These are phyloP conservation scores for Capronia coronata DNA, from an alignment of 2,329 filamentous ascomycete species.

Conservation along the genomic window DNA sequence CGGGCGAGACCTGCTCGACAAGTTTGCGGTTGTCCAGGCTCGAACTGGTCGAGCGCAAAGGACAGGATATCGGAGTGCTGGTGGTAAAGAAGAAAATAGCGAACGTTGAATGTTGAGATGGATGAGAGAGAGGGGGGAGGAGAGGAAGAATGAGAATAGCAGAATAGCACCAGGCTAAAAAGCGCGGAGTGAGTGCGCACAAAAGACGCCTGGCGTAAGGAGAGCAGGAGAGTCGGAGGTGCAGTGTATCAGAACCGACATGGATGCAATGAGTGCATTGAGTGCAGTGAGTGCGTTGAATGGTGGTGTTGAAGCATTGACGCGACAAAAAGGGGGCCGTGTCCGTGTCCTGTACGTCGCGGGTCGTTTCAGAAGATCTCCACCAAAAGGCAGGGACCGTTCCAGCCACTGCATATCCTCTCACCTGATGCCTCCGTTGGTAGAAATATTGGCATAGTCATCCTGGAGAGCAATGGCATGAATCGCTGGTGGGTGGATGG, in stretches of 20 bases:
- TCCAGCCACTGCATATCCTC: conserved; percentile 1
- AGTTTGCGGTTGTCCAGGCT: conserved; percentile 7
- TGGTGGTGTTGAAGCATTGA: conserved; percentile 15
- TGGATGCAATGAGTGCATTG: no score
- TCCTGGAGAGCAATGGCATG: no score
- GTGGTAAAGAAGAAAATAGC: conserved; percentile 9
- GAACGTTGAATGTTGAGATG: neutral
- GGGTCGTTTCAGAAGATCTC: conserved; percentile 21
- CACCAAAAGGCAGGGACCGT: conserved; percentile 9
- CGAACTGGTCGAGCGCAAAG: conserved; percentile 10
- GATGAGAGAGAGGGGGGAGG: conserved; percentile 5
- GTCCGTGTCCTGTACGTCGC: conserved; percentile 17
- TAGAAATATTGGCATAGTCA: no score
- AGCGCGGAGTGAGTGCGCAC: neutral
- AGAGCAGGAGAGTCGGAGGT: conserved; percentile 10
- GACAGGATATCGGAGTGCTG: conserved; percentile 1
- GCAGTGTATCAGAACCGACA: no score
- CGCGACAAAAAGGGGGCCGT: conserved; percentile 18
- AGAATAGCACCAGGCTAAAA: neutral
- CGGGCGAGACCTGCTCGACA: conserved; percentile 24
- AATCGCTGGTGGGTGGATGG: no score
- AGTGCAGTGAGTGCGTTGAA: no score
- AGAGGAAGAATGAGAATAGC: conserved; percentile 12
- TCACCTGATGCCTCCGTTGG: conserved; percentile 6
- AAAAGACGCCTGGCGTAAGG: conserved; percentile 13